A percentile compares a stretch with the other conserved stretches of the same genome.
Evolutionary conservation across 2,329 filamentous ascomycete species (phyloP).

Genomic region (Neopestalotiopsis sp.): DNA sequence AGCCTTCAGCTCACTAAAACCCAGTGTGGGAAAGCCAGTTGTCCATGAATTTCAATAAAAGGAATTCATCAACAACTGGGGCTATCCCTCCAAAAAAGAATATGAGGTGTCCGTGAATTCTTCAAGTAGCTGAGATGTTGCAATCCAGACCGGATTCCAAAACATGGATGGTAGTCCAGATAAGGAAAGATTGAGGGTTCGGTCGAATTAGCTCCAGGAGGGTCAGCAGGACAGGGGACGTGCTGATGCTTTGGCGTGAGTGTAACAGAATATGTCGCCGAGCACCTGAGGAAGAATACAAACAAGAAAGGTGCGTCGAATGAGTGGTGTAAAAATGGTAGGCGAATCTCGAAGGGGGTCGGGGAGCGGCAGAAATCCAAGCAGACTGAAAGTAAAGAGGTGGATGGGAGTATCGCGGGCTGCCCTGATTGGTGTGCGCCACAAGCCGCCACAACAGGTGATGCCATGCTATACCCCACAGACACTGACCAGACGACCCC

Average conservation of each 20-base stretch:
- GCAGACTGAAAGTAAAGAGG: background rate
- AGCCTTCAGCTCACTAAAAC: background rate
- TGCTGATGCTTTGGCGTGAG: background rate
- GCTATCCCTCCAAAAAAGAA: too few species aligned
- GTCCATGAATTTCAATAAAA: background rate
- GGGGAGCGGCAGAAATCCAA: background rate
- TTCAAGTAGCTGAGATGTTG: too few species aligned
- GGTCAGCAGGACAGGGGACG: constrained; percentile 3
- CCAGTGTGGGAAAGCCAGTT: background rate
- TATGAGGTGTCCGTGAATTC: too few species aligned
- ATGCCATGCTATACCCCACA: constrained; percentile 9
- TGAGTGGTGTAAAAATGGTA: background rate
- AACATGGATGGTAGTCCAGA: background rate
- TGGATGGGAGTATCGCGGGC: constrained; percentile 10
- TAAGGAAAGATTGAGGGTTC: background rate
- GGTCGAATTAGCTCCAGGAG: background rate
- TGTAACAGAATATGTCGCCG: constrained; percentile 2
- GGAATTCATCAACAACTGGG: background rate
- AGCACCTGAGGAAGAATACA: background rate
- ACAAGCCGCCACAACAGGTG: constrained; percentile 17
- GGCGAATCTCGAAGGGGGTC: background rate
- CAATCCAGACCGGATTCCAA: background rate
- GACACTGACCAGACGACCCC: constrained; percentile 5
- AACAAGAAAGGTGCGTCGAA: constrained; percentile 1
- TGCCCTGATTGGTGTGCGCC: constrained; percentile 17